phyloP scores from a whole-genome alignment of 176 grass and related monocot genomes.

The Carex cristatella region DNA sequence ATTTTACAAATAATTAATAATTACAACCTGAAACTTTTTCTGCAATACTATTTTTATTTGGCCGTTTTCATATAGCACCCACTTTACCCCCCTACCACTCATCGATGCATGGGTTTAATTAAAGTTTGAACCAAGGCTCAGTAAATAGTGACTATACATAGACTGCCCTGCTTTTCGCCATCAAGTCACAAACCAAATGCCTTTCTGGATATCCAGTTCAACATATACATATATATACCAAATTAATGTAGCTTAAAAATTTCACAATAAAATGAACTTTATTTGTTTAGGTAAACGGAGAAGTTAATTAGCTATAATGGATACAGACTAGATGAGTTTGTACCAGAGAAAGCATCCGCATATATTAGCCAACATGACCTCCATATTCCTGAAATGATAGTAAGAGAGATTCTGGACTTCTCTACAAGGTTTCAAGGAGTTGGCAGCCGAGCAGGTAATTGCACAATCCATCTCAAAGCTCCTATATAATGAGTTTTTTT shows the following conservation, averaged over 20 bases:
- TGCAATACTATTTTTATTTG: background rate
- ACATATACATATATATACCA: background rate
- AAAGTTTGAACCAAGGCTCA: background rate
- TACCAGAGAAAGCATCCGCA: constrained; percentile 53
- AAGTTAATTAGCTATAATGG: constrained; percentile 58
- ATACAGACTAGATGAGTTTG: constrained; percentile 32
- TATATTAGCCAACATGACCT: constrained; percentile 54
- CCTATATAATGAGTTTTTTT: background rate
- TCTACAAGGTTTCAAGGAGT: constrained; percentile 62
- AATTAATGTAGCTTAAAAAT: background rate
- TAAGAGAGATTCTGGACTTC: constrained; percentile 55
- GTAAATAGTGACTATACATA: background rate
- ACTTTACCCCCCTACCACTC: background rate
- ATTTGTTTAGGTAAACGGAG: constrained; percentile 32
- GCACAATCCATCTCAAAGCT: background rate
- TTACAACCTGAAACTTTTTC: background rate
- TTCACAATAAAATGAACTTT: background rate
- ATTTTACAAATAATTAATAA: background rate
- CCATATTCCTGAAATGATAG: constrained; percentile 58
- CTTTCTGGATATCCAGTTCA: background rate
- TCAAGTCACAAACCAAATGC: background rate
- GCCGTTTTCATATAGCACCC: background rate
- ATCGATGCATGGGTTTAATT: background rate
- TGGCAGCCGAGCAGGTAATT: constrained; percentile 44
- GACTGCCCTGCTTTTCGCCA: background rate